Conservation (phyloP, 2,329 filamentous ascomycete genomes). For the Fusarium sp. region DNA sequence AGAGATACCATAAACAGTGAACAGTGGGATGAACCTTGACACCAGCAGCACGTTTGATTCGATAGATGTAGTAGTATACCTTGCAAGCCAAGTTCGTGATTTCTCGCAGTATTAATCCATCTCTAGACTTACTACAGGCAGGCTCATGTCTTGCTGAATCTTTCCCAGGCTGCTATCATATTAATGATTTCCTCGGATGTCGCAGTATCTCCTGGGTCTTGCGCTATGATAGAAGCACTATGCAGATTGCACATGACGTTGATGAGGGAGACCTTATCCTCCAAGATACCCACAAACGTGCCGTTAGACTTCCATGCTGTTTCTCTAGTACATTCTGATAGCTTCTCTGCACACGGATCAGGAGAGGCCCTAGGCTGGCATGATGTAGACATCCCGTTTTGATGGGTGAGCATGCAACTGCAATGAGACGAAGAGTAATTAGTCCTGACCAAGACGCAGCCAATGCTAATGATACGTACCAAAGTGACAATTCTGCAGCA, state of each 20-base stretch:
- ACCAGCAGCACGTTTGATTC: background rate
- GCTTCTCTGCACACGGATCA: no score
- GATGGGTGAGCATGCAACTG: no score
- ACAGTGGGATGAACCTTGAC: background rate
- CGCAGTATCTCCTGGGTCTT: background rate
- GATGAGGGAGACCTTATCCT: background rate
- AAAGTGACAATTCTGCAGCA: no score
- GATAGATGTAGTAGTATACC: background rate
- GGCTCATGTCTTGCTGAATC: background rate
- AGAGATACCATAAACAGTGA: no score
- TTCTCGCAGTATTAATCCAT: background rate
- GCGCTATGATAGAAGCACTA: background rate
- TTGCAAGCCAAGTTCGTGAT: background rate
- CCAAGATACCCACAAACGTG: background rate
- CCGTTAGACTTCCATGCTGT: background rate
- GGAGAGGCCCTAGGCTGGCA: no score
- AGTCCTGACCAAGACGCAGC: background rate
- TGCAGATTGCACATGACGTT: background rate
- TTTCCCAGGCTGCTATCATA: background rate
- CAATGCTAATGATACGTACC: no score
- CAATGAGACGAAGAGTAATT: background rate
- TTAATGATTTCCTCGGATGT: background rate
- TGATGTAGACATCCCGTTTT: no score
- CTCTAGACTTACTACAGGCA: background rate
- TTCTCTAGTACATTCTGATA: no score